Base-by-base conservation (phyloP, 306 rosid genomes). In the Benincasa hispida region DNA sequence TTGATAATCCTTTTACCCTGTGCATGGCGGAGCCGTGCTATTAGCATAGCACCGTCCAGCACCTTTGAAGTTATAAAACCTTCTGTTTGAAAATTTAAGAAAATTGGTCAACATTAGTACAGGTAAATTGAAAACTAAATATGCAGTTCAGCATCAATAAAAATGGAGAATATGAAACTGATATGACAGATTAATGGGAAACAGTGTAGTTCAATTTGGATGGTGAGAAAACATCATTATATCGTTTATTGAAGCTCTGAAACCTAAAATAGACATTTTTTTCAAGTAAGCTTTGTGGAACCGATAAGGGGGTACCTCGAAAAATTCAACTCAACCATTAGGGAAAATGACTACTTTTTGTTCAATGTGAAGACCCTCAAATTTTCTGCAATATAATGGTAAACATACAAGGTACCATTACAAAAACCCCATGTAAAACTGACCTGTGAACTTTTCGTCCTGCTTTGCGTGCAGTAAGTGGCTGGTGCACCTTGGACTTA, bases 381-480 rank as follows among this genome's bases (percentile, higher is more conserved):
- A 60, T 2, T 60, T 30, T 30, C 42, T 14, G 11, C 25, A 63
- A 24, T 57, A 57, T 57, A 21, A 27, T 5, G 54, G 27, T 21
- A n/a, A 41, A 67, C 21, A n/a, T 22, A 67, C 42, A 39, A 39
- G 3, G 13, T 5, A 67, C 41, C 34, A 14, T 2, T n/a, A 3
- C 17, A 41, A 34, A 19, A 69, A 34, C 0, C 13, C 27, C 14
- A 10, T 13, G n/a, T n/a, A 27, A 13, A 54, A 82, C 82, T 55
- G 48, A 93, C 98, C 98, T 90, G 89, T 93, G 98, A 57, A 88
- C 94, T 88, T 75, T 93, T 19, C 90, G 86, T 77, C 89, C 79
- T 45, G 78, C 81, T 79, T 11, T 81, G n/a, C 87, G 96, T 66
- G 84, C 89, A 27, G 98, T 91, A 63, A 93, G 85, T 35, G 89